Evolutionary conservation across 306 rosid species (phyloP), one percentile per base, ranked within the genome.

Genomic region (Dryas drummondii): DNA sequence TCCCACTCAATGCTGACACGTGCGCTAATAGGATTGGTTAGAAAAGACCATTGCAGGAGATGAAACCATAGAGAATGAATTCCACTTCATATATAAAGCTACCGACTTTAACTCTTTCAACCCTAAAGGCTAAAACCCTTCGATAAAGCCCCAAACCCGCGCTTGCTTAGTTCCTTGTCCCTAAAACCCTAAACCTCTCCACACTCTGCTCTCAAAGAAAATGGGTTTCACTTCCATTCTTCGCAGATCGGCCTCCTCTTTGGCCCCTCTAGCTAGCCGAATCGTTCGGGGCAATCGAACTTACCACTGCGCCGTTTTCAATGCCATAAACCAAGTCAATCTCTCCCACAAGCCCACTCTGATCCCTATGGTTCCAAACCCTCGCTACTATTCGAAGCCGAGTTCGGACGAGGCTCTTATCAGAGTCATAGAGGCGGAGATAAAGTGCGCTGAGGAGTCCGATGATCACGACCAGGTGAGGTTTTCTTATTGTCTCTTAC

Each of bases 201-300:
- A 32, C 37, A 15, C 37, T 54, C 76, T 14, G n/a, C 15, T 46
- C 41, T 27, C 4, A 55, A 55, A 14, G 48, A 53, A 78, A 76
- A 94, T 94, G 99, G 96, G 91, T 44, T 79, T 88, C 76, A 57
- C 71, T 74, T 86, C 93, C 52, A 83, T 90, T 72, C 69, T 94
- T 75, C 92, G 97, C 78, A 86, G 77, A 77, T 91, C 97, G 46
- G 76, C 80, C 15, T 84, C 85, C 77, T 87, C 87, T 42, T 69
- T 82, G 5, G 81, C 86, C 74, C 88, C 93, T 37, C 26, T 83
- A 0, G 84, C 90, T 3, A 76, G 72, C 75, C 85, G 83, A 49
- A 68, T 84, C 56, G 49, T 76, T 53, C 87, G 84, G 7, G 62
- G 78, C 71, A 88, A 66, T n/a, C 53, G 75, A 14, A 63, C 73